Evolutionary conservation across 164 flowering plant species (phyloP).

Genomic region (Tetracentron sinense): DNA sequence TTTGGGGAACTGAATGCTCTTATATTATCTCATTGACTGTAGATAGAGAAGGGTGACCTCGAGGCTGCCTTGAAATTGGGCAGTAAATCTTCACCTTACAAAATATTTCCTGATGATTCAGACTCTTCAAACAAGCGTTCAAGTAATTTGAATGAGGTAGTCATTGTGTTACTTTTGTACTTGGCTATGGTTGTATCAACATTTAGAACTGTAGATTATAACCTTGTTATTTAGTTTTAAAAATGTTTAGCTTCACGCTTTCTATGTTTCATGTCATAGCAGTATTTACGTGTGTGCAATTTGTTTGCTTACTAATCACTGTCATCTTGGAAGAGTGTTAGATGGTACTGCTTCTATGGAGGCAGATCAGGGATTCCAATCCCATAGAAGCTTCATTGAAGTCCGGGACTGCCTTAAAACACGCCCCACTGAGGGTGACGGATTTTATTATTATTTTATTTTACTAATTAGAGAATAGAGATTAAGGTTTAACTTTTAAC

Average conservation of each 20-base stretch:
- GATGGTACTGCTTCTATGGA: no score
- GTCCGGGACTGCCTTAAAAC: no score
- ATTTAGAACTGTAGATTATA: neutral
- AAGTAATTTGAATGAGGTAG: slow-evolving; percentile 37
- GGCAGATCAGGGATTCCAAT: no score
- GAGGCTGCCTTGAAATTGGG: slow-evolving; percentile 38
- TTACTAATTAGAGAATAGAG: no score
- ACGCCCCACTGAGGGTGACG: no score
- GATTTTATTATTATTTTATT: no score
- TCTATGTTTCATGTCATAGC: neutral
- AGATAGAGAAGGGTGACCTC: slow-evolving; percentile 65
- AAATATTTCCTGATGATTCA: slow-evolving; percentile 19
- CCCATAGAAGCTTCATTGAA: no score
- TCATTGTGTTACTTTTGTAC: neutral
- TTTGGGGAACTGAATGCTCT: neutral
- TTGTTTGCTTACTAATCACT: neutral
- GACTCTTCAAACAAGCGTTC: slow-evolving; percentile 20
- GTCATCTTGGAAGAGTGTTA: no score
- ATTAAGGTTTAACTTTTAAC: no score
- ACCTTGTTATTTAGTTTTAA: neutral
- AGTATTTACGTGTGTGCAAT: neutral
- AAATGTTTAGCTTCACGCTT: neutral
- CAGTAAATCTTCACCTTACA: slow-evolving; percentile 19
- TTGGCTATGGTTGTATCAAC: neutral
- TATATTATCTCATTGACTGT: slow-evolving; percentile 12